A percentile compares a stretch with the other conserved stretches of the same genome.
Conservation (phyloP, 495 filamentous ascomycete species). For the Aspergillus steynii region DNA sequence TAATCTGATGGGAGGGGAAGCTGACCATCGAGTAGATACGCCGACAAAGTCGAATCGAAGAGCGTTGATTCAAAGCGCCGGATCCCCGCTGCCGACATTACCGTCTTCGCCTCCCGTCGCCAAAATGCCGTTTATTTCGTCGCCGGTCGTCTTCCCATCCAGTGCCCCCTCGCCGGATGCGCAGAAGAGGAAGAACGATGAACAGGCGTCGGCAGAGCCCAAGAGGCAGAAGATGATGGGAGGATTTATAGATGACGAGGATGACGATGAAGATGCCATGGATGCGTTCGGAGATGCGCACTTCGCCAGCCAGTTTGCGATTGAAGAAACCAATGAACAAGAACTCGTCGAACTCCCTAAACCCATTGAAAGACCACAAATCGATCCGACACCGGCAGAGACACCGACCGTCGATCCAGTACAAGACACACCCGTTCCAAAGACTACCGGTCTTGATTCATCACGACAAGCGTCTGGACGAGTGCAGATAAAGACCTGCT, state of each 20-base stretch:
- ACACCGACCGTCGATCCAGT: conserved; percentile 9
- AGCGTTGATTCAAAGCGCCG: conserved; percentile 28
- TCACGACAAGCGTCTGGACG: conserved; percentile 21
- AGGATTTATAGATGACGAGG: conserved; percentile 48
- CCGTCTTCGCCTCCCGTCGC: conserved; percentile 35
- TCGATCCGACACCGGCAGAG: conserved; percentile 4
- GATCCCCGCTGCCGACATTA: conserved; percentile 22
- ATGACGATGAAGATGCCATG: conserved; percentile 33
- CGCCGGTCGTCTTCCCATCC: conserved; percentile 57
- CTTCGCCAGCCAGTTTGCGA: conserved; percentile 39
- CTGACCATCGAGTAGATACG: conserved; percentile 36
- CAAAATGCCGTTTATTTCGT: conserved; percentile 64
- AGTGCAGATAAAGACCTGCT: conserved; percentile 62
- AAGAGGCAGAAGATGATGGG: conserved; percentile 45
- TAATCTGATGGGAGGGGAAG: neutral
- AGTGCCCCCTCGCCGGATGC: conserved; percentile 51
- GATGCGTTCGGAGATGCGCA: conserved; percentile 30
- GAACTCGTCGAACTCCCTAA: conserved; percentile 12
- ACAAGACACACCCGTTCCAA: conserved; percentile 8
- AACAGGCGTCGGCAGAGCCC: conserved; percentile 35
- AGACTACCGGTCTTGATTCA: conserved; percentile 12
- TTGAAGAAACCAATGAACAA: conserved; percentile 32
- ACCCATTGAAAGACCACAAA: neutral
- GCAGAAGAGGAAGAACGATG: conserved; percentile 51
- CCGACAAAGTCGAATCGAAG: conserved; percentile 33